phyloP scores from a whole-genome alignment of 2,329 filamentous ascomycete genomes.

The Colletotrichum sp. region DNA sequence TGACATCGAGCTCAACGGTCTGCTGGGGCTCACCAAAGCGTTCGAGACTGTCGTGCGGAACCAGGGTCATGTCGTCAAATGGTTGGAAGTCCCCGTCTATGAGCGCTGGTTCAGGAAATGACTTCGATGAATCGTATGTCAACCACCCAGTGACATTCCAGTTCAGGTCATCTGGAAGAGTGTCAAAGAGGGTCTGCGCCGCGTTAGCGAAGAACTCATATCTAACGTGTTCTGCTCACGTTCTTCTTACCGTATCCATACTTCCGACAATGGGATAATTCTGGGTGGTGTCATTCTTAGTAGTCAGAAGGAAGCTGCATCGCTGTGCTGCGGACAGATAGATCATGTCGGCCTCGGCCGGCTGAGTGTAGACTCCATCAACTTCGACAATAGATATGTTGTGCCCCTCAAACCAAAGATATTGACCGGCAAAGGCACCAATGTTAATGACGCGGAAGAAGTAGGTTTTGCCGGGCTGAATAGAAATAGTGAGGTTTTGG shows the following conservation, averaged over 20 bases:
- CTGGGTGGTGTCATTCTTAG: conserved; percentile 61
- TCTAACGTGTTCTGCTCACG: rapidly evolving
- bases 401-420: conserved; percentile 72
- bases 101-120: conserved; percentile 52
- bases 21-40: conserved; percentile 67
- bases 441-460: conserved; percentile 76
- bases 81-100: conserved; percentile 66
- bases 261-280: conserved; percentile 74
- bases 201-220: conserved; percentile 26
- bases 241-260: conserved; percentile 66
- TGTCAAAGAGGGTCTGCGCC: conserved; percentile 66
- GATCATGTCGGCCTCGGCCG: conserved; percentile 63
- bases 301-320: conserved; percentile 66
- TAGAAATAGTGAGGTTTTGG: conserved; percentile 60
- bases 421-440: conserved; percentile 72
- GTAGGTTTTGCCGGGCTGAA: conserved; percentile 74
- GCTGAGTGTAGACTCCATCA: conserved; percentile 72
- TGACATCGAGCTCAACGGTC: conserved; percentile 65
- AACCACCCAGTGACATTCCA: conserved; percentile 71
- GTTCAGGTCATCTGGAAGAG: conserved; percentile 70
- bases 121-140: conserved; percentile 55
- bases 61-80: conserved; percentile 76
- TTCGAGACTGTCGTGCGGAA: conserved; percentile 69
- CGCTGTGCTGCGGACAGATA: conserved; percentile 74
- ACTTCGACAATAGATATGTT: conserved; percentile 75